A percentile compares a stretch with the other conserved stretches of the same genome.
These are phyloP conservation scores for Cercospora sp. DNA, from an alignment of 2,329 filamentous ascomycete genomes.

Conservation along the genomic window DNA sequence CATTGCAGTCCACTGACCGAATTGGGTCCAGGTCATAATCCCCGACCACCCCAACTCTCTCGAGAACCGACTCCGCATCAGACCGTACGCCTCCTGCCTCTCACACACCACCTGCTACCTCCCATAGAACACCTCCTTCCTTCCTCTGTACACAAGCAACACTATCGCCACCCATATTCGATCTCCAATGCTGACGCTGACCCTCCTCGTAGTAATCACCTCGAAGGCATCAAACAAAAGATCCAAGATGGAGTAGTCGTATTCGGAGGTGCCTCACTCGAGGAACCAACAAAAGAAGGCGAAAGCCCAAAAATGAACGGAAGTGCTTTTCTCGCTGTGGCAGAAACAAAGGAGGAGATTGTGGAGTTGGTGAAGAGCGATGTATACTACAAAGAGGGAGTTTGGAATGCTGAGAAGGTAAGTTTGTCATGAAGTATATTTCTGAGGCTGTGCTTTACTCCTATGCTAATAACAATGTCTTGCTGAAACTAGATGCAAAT, in stretches of 20 bases:
- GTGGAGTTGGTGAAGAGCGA: constrained; percentile 65
- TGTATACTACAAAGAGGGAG: constrained; percentile 68
- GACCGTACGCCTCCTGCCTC: constrained; percentile 37
- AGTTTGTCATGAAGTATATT: background rate
- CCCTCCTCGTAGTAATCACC: constrained; percentile 49
- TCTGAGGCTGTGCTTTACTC: too few relatives aligned
- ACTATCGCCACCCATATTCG: background rate
- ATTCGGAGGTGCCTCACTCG: constrained; percentile 69
- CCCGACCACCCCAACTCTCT: constrained; percentile 48
- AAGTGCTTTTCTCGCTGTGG: constrained; percentile 68
- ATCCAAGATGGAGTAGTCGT: constrained; percentile 60
- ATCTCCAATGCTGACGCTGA: too few relatives aligned
- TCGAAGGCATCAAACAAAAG: constrained; percentile 56
- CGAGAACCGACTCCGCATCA: constrained; percentile 46
- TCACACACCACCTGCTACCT: too few relatives aligned
- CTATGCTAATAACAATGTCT: background rate
- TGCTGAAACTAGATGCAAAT: constrained; percentile 41
- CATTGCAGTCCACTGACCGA: background rate
- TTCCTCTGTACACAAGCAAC: background rate
- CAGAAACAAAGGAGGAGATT: constrained; percentile 66
- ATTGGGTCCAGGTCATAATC: constrained; percentile 41
- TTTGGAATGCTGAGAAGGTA: constrained; percentile 69
- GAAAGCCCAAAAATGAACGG: constrained; percentile 71
- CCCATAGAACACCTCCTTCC: too few relatives aligned
- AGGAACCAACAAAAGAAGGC: constrained; percentile 63